Evolutionary conservation across 2,329 filamentous ascomycete genomes (phyloP), one percentile per base, ranked within the genome.

Genomic region (Rhexocercosporidium sp.): DNA sequence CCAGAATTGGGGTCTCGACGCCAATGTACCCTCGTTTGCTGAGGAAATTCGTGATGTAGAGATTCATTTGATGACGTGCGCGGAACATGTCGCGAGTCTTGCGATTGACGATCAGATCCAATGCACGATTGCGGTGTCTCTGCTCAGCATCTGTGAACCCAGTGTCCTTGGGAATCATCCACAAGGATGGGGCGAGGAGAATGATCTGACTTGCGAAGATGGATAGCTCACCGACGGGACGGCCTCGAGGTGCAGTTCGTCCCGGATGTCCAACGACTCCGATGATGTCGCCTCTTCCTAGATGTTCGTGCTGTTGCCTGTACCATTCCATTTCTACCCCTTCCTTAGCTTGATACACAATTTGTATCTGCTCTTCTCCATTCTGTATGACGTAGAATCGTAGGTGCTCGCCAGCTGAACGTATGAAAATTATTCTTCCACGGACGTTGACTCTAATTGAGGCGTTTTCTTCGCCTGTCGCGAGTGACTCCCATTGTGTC

Each of bases 1-100:
- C 96, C 87, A 99, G 94, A 88, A 98, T 97, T 5, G 96, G 95
- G 0, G 96, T 99, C 82, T 98, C 93, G 29, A 98, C 94, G 79
- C 97, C 94, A 65, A 94, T 85, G 80, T 99, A 99, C 75, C 95
- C 92, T 62, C 91, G 86, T 73, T 90, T 87, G 75, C 97, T 92
- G 74, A 99, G 93, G 85, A 91, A 99, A 75, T 88, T 73, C 56
- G 96, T 92, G 73, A 99, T 91, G 78, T 93, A 97, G 69, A 88
- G 89, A 77, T 97, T 88, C 76, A 98, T 94, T 86, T 93, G 94
- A 76, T 92, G 89, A 63, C 95, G 88, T 44, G 92, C 93, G 75
- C 93, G 86, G 80, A 98, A 92, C 66, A 94, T 91, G 68, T 96
- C 87, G 64, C 94, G 89, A 54, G 92, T 93, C 69, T 86, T 86